A percentile compares a stretch with the other conserved stretches of the same genome.
These are phyloP conservation scores for Wallacemonas rigidus DNA, from an alignment of 208 protist genomes.

Conservation along the genomic window DNA sequence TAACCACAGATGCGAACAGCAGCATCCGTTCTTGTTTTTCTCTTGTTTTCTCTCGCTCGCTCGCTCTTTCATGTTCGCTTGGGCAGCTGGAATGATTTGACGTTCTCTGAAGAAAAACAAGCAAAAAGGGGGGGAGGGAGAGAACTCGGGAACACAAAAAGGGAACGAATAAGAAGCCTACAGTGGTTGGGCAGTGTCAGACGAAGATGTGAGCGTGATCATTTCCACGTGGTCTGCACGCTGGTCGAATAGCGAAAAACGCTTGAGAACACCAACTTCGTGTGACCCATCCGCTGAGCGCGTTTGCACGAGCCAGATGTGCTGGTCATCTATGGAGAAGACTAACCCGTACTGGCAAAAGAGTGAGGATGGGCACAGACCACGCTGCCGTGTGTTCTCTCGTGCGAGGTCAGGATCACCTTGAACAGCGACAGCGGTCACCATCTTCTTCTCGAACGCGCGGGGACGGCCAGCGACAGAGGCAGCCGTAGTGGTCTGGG, in stretches of 20 bases:
- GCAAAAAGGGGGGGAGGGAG: no score
- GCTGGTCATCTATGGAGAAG: constrained; percentile 1
- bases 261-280: neutral
- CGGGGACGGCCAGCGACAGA: neutral
- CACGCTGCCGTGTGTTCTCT: neutral
- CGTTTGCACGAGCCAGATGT: neutral
- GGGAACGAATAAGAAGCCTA: constrained; percentile 18
- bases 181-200: neutral
- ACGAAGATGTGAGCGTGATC: neutral
- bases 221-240: neutral
- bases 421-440: neutral
- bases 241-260: neutral
- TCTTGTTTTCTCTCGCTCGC: no score
- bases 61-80: no score
- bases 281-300: neutral
- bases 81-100: no score
- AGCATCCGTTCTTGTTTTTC: no score
- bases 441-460: constrained; percentile 9
- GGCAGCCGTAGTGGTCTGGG: neutral
- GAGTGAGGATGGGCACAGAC: neutral
- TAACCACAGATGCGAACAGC: no score
- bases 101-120: no score
- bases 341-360: neutral
- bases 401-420: neutral
- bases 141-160: constrained; percentile 14